These are phyloP conservation scores for Chaetoceros tenuissimus DNA, from an alignment of 108 stramenopile genomes.

Conservation along the genomic window DNA sequence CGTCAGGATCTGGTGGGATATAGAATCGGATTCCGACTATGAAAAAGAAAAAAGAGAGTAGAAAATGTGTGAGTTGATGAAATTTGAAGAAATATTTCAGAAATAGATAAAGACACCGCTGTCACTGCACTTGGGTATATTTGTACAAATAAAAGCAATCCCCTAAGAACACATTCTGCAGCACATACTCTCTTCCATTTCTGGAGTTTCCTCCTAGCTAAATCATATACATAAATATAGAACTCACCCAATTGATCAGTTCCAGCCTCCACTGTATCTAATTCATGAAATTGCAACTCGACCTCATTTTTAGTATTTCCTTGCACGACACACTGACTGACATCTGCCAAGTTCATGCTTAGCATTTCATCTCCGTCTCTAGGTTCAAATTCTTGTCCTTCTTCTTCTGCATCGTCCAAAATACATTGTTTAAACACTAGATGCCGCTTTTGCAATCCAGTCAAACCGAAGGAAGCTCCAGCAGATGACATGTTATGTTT, in stretches of 20 bases:
- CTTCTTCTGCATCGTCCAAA: slow-evolving; percentile 76
- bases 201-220: no score
- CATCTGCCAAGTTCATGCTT: slow-evolving; percentile 72
- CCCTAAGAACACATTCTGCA: neutral
- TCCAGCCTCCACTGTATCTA: slow-evolving; percentile 77
- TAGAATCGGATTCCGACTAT: slow-evolving; percentile 85
- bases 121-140: no score
- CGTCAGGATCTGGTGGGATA: slow-evolving; percentile 86
- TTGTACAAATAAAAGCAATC: neutral
- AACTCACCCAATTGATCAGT: slow-evolving; percentile 65
- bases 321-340: slow-evolving; percentile 81
- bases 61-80: neutral
- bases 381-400: slow-evolving; percentile 83
- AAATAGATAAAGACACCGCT: neutral
- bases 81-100: no score
- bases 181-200: neutral
- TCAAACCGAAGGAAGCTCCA: slow-evolving; percentile 70
- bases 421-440: slow-evolving; percentile 73
- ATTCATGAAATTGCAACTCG: slow-evolving; percentile 86
- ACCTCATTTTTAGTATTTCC: slow-evolving; percentile 89
- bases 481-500: slow-evolving; percentile 59
- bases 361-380: slow-evolving; percentile 79
- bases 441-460: slow-evolving; percentile 57
- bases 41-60: neutral
- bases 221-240: no score